Evolutionary conservation across 169 alveolate genomes (phyloP), one percentile per base, ranked within the genome.

Genomic region (Toxoplasma gondii): DNA sequence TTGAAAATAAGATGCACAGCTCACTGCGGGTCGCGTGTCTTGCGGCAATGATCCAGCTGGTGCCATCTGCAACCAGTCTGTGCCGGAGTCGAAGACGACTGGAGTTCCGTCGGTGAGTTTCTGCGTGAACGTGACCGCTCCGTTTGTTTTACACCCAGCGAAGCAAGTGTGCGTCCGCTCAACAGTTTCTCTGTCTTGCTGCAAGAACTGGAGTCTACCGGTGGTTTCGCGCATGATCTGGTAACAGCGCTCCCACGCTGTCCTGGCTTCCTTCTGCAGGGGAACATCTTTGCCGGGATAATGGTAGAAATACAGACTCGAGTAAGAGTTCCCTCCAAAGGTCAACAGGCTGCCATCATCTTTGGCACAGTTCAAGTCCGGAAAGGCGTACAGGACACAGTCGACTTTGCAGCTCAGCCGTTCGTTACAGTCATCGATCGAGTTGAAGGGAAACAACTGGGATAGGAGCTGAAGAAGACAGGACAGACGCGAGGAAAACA

Each of bases 131-230:
- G 53, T 39, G 29, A 81, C 64, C 27, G 19, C 44, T 10, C 41
- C 9, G 19, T 44, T 5, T 22, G 88, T 53, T 41, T 39, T 81
- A 53, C 88, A 81, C 29, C 88, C 88, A 12, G 88, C 31, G 88
- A 81, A 81, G 88, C 88, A 81, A 29, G 49, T n/a, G 54, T 81
- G 88, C 53, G 88, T 81, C 31, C 88, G 88, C 54, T 36, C 53
- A 12, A 81, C 88, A 19, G 88, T 81, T 22, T 31, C 22, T 41
- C 88, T 81, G 54, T 81, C 88, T 4, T 22, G 19, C 29, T 36
- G 19, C 54, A 81, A 31, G 34, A 12, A 36, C 54, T 81, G 88
- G 88, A 81, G 88, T 9, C 10, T 22, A 22, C 53, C 88, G 38
- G 88, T 81, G 29, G 88, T 81, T 12, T 39, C 34, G 10, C 88